Evolutionary conservation across 2,329 filamentous ascomycete genomes (phyloP), one percentile per base, ranked within the genome.

Genomic region (Coniochaeta pulveracea): DNA sequence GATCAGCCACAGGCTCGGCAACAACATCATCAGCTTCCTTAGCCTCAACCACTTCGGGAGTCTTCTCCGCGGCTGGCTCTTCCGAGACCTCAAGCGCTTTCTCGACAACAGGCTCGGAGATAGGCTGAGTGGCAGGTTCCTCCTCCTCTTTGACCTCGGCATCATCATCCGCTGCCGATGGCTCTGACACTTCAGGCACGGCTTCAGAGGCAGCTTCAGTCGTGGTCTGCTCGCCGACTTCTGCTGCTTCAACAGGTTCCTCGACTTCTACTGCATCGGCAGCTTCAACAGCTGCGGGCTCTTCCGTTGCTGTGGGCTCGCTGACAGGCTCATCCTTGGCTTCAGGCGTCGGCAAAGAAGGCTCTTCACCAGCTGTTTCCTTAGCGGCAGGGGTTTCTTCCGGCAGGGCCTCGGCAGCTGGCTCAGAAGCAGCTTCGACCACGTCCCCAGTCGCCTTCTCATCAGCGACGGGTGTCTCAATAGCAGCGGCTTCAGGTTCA

Each of bases 281-380:
- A 4, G 19, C 28, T 14, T 31, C 17, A 19, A 21, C 11, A 23
- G n/a, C 21, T 8, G 21, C 21, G 21, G 21, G 21, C n/a, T 23
- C 21, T 8, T 23, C 26, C 10, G 24, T 9, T 3, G 29, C 30
- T 10, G 22, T 25, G 18, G 26, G 18, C 10, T 16, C 19, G 5
- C 19, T 17, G 12, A 25, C 19, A 18, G 33, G 11, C 15, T 27
- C 18, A 16, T 25, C 6, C 18, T 24, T 26, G 3, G 30, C 22
- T 22, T 35, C 33, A 9, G 31, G 36, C 23, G 37, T 5, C 15
- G 30, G 16, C 12, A 33, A 35, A 23, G 6, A 15, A 19, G 19
- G 16, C 3, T 16, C 19, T 4, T 36, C 34, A 32, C 31, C 38
- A 5, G 34, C 7, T 17, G 34, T 2, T 26, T 6, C 63, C 63